Evolutionary conservation across 257 asterid genomes (phyloP).

Genomic region (Avicennia marina): DNA sequence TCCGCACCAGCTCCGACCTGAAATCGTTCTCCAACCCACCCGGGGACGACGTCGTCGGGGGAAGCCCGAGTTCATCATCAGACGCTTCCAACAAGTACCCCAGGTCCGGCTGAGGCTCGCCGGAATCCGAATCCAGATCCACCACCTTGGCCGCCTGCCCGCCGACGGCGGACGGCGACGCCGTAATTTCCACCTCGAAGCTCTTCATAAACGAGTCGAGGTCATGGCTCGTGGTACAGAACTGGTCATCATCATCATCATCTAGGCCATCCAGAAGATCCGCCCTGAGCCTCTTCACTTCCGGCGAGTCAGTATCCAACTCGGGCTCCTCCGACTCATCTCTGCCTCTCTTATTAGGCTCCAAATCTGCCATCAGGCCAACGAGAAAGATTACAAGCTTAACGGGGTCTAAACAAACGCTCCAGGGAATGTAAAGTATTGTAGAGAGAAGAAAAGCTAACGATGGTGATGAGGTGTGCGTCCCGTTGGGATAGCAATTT

Average conservation of each 20-base stretch:
- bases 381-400: too few species aligned
- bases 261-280: constrained; percentile 41
- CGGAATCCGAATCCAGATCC: constrained; percentile 26
- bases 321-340: constrained; percentile 25
- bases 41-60: constrained; percentile 43
- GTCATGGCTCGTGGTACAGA: constrained; percentile 34
- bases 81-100: constrained; percentile 70
- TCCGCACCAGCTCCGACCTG: constrained; percentile 38
- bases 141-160: too few species aligned
- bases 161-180: too few species aligned
- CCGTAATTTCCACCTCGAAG: constrained; percentile 48
- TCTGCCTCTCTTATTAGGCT: constrained; percentile 12
- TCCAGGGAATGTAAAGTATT: too few species aligned
- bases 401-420: too few species aligned
- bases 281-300: constrained; percentile 55
- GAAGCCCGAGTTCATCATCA: constrained; percentile 76
- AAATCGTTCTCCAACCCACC: constrained; percentile 9
- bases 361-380: background rate
- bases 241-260: constrained; percentile 26
- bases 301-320: constrained; percentile 37
- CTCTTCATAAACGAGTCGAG: constrained; percentile 64
- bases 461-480: constrained; percentile 6
- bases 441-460: constrained; percentile 22
- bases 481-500: constrained; percentile 12
- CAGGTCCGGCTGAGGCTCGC: constrained; percentile 50